Evolutionary conservation across 2,329 filamentous ascomycete genomes (phyloP).

Genomic region (Fusarium annulatum): DNA sequence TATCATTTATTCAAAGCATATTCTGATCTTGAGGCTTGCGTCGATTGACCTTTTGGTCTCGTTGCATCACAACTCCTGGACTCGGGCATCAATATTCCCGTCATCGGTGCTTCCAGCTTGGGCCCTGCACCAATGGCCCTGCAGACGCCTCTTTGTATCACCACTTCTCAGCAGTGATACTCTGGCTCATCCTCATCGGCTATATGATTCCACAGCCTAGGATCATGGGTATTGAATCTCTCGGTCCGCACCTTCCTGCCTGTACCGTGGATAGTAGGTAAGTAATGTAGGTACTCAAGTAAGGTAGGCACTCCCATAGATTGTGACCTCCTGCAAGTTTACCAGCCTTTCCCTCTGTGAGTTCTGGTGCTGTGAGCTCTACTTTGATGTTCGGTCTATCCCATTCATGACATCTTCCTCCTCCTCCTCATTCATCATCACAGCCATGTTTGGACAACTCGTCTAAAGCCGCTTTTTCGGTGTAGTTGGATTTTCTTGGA

Average conservation of each 20-base stretch:
- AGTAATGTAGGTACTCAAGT: background rate
- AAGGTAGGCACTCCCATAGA: background rate
- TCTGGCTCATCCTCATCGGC: constrained; percentile 16
- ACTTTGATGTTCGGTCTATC: background rate
- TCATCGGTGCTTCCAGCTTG: constrained; percentile 5
- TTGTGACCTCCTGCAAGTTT: constrained; percentile 11
- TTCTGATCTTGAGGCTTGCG: background rate
- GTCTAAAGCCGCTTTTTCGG: constrained; percentile 40
- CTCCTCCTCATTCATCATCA: constrained; percentile 47
- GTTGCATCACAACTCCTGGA: background rate
- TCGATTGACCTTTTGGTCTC: background rate
- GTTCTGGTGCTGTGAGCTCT: background rate
- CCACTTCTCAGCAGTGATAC: constrained; percentile 26
- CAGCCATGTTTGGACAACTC: constrained; percentile 54
- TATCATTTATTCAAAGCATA: background rate
- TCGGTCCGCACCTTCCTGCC: background rate
- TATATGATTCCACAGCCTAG: constrained; percentile 7
- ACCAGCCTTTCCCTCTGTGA: background rate
- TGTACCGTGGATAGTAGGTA: background rate
- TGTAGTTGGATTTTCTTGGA: constrained; percentile 59
- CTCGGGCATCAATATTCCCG: constrained; percentile 2
- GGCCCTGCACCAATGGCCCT: background rate
- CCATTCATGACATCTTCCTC: constrained; percentile 26
- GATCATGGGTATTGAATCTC: background rate
- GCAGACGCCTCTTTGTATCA: constrained; percentile 28